These are phyloP conservation scores for Fusarium torreyae DNA, from an alignment of 2,329 filamentous ascomycete species.

Conservation along the genomic window DNA sequence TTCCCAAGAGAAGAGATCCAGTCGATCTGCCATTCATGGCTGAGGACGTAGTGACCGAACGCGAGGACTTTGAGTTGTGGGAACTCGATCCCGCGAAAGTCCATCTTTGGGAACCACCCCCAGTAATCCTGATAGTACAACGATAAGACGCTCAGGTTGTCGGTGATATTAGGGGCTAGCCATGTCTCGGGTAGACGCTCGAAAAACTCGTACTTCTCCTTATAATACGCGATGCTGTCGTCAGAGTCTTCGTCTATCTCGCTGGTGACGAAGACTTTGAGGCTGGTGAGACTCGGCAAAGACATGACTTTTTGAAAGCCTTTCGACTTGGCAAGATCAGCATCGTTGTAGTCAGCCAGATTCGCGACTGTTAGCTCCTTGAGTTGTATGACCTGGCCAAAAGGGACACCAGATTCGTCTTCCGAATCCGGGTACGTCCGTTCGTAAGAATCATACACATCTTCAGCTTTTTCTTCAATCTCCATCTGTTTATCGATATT, in stretches of 20 bases:
- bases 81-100: constrained; percentile 54
- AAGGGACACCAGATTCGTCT: background rate
- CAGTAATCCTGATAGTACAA: constrained; percentile 56
- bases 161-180: constrained; percentile 3
- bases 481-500: constrained; percentile 2
- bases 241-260: background rate
- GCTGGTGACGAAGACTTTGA: constrained; percentile 14
- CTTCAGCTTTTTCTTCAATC: constrained; percentile 1
- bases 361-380: constrained; percentile 27
- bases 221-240: background rate
- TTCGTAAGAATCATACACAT: background rate
- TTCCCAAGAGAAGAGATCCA: constrained; percentile 59
- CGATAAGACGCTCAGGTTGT: constrained; percentile 54
- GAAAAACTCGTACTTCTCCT: constrained; percentile 41
- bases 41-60: constrained; percentile 60
- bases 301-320: constrained; percentile 14
- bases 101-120: constrained; percentile 57
- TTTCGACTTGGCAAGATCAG: background rate
- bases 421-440: background rate
- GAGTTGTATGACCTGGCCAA: constrained; percentile 8
- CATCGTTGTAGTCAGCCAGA: constrained; percentile 25
- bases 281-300: constrained; percentile 6
- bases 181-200: constrained; percentile 36
- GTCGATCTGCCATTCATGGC: constrained; percentile 62
- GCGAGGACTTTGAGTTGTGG: constrained; percentile 57